A percentile compares a stretch with the other conserved stretches of the same genome.
These are phyloP conservation scores for Diaporthe longicolla DNA, from an alignment of 2,329 filamentous ascomycete genomes.

Conservation along the genomic window DNA sequence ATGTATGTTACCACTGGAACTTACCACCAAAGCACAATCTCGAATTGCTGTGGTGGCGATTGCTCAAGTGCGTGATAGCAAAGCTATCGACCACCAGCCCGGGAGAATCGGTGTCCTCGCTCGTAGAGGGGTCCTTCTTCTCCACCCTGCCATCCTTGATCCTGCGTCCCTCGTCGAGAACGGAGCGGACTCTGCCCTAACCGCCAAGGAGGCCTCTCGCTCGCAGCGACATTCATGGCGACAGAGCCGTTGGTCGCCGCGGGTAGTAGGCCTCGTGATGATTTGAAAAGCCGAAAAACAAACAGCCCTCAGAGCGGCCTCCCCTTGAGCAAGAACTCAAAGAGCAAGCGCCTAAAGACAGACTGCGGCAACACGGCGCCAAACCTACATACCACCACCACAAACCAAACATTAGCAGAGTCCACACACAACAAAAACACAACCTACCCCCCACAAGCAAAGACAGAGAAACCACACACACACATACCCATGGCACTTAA, in stretches of 20 bases:
- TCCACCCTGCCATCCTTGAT: conserved; percentile 18
- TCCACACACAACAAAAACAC: no score
- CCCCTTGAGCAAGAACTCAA: conserved; percentile 1
- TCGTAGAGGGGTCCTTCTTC: background rate
- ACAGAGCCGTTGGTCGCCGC: background rate
- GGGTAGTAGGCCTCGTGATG: background rate
- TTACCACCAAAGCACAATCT: background rate
- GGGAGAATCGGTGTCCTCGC: background rate
- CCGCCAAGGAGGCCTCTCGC: conserved; percentile 4
- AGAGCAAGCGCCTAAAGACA: conserved; percentile 11
- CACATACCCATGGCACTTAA: conserved; percentile 56
- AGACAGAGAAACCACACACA: no score
- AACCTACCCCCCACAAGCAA: no score
- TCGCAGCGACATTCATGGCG: background rate
- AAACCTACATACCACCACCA: conserved; percentile 1
- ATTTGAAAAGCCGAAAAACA: no score
- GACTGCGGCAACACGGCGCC: conserved; percentile 26
- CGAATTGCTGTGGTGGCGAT: background rate
- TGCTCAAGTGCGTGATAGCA: background rate
- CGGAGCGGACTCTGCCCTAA: background rate
- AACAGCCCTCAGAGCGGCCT: no score
- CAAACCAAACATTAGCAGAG: background rate
- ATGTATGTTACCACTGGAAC: background rate
- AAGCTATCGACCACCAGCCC: background rate
- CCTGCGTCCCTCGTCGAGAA: conserved; percentile 12